These are phyloP conservation scores for Theobroma cacao DNA, from an alignment of 345 rosid species.

Conservation along the genomic window DNA sequence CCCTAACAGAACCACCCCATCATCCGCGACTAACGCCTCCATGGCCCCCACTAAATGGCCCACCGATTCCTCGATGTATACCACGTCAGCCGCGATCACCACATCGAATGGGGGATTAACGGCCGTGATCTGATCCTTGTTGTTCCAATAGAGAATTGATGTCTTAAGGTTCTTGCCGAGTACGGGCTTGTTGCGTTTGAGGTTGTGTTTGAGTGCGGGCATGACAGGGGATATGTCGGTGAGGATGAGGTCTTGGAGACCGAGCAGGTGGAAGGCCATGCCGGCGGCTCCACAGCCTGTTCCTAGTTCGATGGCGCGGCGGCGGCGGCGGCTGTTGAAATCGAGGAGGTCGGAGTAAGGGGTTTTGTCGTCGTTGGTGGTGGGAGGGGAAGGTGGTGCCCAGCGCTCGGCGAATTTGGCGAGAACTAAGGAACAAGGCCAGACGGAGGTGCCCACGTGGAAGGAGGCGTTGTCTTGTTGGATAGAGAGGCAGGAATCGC, in stretches of 20 bases:
- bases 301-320: constrained; percentile 72
- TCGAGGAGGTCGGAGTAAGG: constrained; percentile 71
- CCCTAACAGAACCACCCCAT: constrained; percentile 71
- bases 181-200: constrained; percentile 79
- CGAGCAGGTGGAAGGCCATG: constrained; percentile 79
- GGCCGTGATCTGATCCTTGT: constrained; percentile 54
- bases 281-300: constrained; percentile 90
- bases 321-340: constrained; percentile 31
- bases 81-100: constrained; percentile 86
- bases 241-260: constrained; percentile 69
- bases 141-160: constrained; percentile 68
- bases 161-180: constrained; percentile 58
- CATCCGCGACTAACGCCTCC: constrained; percentile 63
- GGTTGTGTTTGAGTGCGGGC: constrained; percentile 91
- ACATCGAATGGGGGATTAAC: constrained; percentile 73
- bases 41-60: constrained; percentile 60
- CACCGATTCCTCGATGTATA: constrained; percentile 75
- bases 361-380: constrained; percentile 10
- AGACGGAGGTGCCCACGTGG: constrained; percentile 94
- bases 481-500: constrained; percentile 57
- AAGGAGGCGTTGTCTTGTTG: constrained; percentile 82
- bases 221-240: constrained; percentile 87
- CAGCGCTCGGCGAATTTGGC: constrained; percentile 92
- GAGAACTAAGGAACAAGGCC: constrained; percentile 91
- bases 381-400: constrained; percentile 39